Evolutionary conservation across 768 basidiomycete species (phyloP), one percentile per base, ranked within the genome.

Genomic region (Daedaleopsis sinensis): DNA sequence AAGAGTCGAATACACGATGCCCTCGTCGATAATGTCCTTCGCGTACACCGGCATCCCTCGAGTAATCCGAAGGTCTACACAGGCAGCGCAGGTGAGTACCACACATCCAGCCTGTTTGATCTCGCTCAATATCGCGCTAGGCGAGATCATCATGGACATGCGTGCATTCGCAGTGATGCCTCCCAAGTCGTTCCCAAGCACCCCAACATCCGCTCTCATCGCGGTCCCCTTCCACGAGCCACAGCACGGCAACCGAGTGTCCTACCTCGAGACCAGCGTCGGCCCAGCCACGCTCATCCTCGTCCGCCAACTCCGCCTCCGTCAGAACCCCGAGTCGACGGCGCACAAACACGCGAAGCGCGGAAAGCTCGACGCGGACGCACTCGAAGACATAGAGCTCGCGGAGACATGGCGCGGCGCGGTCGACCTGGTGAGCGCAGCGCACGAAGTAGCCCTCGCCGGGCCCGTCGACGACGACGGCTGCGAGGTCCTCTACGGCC

Each of bases 401-500:
- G 54, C 59, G 32, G 49, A 63, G 43, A 50, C 57, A 1, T 66
- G 61, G 54, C 27, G 55, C 24, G 21, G 49, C 16, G 64, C 65
- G 19, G 62, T 53, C 12, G 50, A 49, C 13, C 38, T 70, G 9
- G 49, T 72, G 24, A 35, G 36, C 6, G 49, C 36, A 15, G 68
- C 71, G 0, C 11, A 69, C 18, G 52, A 62, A n/a, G 44, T 65
- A 4, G 65, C 67, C 0, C 16, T 53, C 1, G 27, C 39, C 1
- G 65, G 61, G 57, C n/a, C 46, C 32, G 57, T 63, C 12, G 72
- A 75, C 36, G 82, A 82, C 38, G 82, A 80, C 58, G 81, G 79
- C 16, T 84, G 82, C 63, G 85, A 87, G 64, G 78, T 85, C 6
- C 74, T 87, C 10, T 86, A 86, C 67, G 84, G 84, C 2, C 83